These are phyloP conservation scores for Albugo candida DNA, from an alignment of 352 stramenopile species.

Conservation along the genomic window DNA sequence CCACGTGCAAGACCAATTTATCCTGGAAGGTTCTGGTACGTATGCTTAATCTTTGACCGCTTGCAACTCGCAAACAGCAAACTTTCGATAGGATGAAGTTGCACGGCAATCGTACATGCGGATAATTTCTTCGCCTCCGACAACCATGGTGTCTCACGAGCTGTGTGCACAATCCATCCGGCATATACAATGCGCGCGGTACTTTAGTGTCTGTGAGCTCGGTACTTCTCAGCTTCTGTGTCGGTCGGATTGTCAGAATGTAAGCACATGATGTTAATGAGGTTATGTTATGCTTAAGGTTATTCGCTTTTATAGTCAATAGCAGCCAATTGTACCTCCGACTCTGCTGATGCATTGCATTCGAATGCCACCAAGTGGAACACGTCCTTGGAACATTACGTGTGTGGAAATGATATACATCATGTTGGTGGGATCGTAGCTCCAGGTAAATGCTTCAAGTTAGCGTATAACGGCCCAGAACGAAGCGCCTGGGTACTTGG, in stretches of 20 bases:
- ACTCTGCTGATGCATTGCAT: no score
- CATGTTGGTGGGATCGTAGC: no score
- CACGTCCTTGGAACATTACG: no score
- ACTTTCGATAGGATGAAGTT: conserved; percentile 15
- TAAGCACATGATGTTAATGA: no score
- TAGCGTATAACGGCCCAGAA: conserved; percentile 36
- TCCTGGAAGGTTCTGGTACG: conserved; percentile 31
- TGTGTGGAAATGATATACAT: no score
- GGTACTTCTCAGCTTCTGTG: conserved; percentile 37
- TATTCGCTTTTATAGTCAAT: no score
- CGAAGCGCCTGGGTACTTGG: conserved; percentile 55
- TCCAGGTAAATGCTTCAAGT: conserved; percentile 37
- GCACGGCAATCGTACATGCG: conserved; percentile 16
- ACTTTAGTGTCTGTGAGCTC: conserved; percentile 56
- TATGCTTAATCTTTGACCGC: neutral
- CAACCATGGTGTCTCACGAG: neutral
- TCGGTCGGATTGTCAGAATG: conserved; percentile 1
- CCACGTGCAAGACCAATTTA: conserved; percentile 22
- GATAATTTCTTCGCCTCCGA: conserved; percentile 9
- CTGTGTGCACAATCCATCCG: conserved; percentile 19
- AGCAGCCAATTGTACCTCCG: no score
- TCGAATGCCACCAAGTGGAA: no score
- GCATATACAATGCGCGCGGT: conserved; percentile 25
- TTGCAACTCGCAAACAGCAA: neutral
- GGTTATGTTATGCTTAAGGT: no score